Base-by-base conservation (phyloP, 2,329 filamentous ascomycete genomes). In the Botrytis byssoidea region DNA sequence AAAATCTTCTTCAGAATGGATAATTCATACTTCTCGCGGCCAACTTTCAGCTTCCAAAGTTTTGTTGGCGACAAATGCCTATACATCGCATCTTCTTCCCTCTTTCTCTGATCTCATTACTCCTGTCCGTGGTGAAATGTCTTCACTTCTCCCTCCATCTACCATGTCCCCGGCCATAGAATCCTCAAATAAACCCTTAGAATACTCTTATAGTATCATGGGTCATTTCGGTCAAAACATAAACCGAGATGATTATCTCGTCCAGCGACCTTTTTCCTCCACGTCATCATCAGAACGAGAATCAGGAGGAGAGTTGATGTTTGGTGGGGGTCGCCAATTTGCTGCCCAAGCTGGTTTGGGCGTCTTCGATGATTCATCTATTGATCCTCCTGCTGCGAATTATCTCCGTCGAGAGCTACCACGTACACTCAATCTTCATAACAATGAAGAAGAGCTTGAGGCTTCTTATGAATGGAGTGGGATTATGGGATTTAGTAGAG, bases 51-150 rank as follows among this genome's bases (percentile, higher is more conserved):
- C 93, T 1, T 83, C 84, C 20, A 86, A 88, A 48, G 88, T 97
- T 32, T 86, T 97, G 29, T 86, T 97, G 25, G 92, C 93, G 7
- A 95, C 92, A 0, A 97, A 97, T 80, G 95, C 86, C 5, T 97
- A 97, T 82, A 95, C 93, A 0, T 93, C 93, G 1, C 87, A 90
- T 74, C 85, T 97, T 6, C 83, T 95, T 2, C 93, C 93, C 0
- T 80, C 84, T 48, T 91, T 95, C 77, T 85, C 88, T 14, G 88
- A 90, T 76, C 85, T 94, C 14, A 92, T 97, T 75, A 88, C 95
- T 3, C 95, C 95, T 0, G 90, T 92, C 3, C 86, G 92, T 37
- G 94, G 93, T 1, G 90, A 95, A 79, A 89, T 95, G 83, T 88
- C 87, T 60, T 88, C 91, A 0, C 85, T 95, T 32, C 78, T 86